These are phyloP conservation scores for Senna siamea DNA, from an alignment of 306 rosid genomes.

Conservation along the genomic window DNA sequence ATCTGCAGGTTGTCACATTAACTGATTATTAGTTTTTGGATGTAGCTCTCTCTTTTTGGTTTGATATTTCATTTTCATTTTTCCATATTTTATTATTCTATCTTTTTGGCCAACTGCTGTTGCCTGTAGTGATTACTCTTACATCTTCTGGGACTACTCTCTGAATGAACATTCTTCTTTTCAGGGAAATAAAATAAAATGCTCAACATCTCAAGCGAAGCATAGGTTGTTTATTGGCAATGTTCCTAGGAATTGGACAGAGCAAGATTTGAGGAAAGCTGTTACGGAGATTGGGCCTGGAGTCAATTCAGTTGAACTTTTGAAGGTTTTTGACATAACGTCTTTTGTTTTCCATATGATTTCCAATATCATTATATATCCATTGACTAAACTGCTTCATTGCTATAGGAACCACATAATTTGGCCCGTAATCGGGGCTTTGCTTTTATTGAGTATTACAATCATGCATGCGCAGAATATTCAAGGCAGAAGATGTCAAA, in stretches of 20 bases:
- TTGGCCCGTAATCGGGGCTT: conserved; percentile 63
- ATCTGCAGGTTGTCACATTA: conserved; percentile 12
- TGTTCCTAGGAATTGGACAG: conserved; percentile 72
- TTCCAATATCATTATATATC: not conserved
- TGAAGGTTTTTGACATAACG: conserved; percentile 52
- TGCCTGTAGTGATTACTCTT: not conserved
- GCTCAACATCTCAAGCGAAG: conserved; percentile 70
- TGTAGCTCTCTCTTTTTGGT: not conserved
- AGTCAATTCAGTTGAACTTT: conserved; percentile 58
- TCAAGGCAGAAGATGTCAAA: conserved; percentile 68
- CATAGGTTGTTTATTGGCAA: conserved; percentile 71
- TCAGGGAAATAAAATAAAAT: conserved; percentile 63
- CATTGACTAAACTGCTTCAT: conserved; percentile 35
- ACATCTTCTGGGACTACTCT: not conserved
- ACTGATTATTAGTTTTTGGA: conserved; percentile 22
- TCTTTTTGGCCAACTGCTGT: conserved; percentile 11
- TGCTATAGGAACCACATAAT: conserved; percentile 59
- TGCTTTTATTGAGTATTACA: conserved; percentile 70
- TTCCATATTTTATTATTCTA: not conserved
- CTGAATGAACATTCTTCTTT: conserved; percentile 21
- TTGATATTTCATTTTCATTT: not conserved
- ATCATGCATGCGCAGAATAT: conserved; percentile 71
- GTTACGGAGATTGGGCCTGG: conserved; percentile 68
- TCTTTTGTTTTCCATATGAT: not conserved
- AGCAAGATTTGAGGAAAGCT: conserved; percentile 57